Conservation (phyloP, 2,329 filamentous ascomycete genomes). For the Neurospora sp. region DNA sequence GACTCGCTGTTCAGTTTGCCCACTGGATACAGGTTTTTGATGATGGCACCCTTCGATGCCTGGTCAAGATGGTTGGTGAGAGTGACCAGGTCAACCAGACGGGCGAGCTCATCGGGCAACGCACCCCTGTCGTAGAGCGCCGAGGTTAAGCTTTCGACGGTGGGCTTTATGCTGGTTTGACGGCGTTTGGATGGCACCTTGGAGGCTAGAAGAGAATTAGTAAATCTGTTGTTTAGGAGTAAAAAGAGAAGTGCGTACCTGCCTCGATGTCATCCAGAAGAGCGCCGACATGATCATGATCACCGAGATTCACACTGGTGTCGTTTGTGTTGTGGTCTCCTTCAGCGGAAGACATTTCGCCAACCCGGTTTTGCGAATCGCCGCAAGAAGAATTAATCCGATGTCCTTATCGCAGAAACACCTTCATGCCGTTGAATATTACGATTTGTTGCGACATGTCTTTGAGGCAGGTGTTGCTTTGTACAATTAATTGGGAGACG, state of each 20-base stretch:
- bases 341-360: background rate
- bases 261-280: slow-evolving; percentile 16
- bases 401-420: background rate
- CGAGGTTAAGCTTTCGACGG: slow-evolving; percentile 53
- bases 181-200: slow-evolving; percentile 58
- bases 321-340: background rate
- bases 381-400: background rate
- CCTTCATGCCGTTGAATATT: background rate
- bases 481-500: background rate
- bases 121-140: slow-evolving; percentile 61
- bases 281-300: slow-evolving; percentile 1
- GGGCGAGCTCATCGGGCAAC: slow-evolving; percentile 46
- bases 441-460: background rate
- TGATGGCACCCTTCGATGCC: slow-evolving; percentile 55
- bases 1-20: slow-evolving; percentile 49
- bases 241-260: slow-evolving; percentile 8
- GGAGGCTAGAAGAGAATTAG: slow-evolving; percentile 34
- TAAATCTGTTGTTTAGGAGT: slow-evolving; percentile 2
- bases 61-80: slow-evolving; percentile 65
- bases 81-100: slow-evolving; percentile 58
- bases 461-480: background rate
- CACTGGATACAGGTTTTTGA: slow-evolving; percentile 70
- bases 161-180: slow-evolving; percentile 48
- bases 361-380: background rate
- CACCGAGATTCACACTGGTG: background rate